These are phyloP conservation scores for Metschnikowia chrysomelidarum DNA, from an alignment of 805 yeast species.

Conservation along the genomic window DNA sequence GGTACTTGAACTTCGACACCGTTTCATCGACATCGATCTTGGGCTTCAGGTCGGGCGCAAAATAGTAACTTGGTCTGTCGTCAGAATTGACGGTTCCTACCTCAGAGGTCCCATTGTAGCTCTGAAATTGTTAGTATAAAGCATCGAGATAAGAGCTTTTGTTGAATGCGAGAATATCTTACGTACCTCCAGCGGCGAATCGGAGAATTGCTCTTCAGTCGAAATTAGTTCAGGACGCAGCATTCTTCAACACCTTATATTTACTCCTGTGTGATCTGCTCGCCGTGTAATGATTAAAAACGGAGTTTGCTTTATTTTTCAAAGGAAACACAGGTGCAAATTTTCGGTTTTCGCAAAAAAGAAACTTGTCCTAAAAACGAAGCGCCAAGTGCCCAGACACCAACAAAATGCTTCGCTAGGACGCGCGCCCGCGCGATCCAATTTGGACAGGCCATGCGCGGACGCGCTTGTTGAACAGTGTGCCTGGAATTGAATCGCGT, in stretches of 20 bases:
- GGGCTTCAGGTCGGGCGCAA: conserved; percentile 32
- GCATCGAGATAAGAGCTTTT: neutral
- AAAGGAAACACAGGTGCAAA: too few relatives aligned
- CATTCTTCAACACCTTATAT: too few relatives aligned
- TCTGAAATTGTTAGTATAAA: conserved; percentile 5
- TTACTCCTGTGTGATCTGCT: too few relatives aligned
- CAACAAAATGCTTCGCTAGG: neutral
- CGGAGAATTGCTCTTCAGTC: conserved; percentile 11
- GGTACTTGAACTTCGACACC: conserved; percentile 62
- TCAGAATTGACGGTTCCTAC: neutral
- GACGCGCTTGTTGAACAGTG: too few relatives aligned
- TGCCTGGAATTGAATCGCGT: too few relatives aligned
- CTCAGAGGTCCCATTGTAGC: neutral
- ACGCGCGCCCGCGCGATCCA: conserved; percentile 1
- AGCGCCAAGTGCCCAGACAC: too few relatives aligned
- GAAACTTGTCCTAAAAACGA: too few relatives aligned
- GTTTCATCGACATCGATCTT: conserved; percentile 57
- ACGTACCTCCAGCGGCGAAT: conserved; percentile 19
- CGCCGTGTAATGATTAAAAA: too few relatives aligned
- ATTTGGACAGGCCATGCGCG: too few relatives aligned
- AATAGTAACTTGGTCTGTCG: conserved; percentile 25
- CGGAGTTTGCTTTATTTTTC: too few relatives aligned
- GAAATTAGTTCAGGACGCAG: conserved; percentile 3
- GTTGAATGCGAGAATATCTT: too few relatives aligned
- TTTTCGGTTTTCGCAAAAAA: too few relatives aligned